These are phyloP conservation scores for Rhodotorula paludigena DNA, from an alignment of 768 basidiomycete genomes.

Conservation along the genomic window DNA sequence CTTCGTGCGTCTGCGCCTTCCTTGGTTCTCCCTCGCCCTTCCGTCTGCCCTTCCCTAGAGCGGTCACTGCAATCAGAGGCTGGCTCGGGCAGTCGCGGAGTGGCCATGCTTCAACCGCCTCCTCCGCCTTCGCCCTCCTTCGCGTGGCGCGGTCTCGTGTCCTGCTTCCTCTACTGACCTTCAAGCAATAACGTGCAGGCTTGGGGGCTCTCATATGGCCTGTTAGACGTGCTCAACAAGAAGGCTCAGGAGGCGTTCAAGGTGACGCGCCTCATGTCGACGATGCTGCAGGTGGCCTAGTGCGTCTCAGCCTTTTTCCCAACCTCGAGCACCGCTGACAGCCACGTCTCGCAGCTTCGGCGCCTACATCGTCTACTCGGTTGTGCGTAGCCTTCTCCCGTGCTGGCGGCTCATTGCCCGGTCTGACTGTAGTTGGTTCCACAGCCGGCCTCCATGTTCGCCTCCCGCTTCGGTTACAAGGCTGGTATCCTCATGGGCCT, in stretches of 20 bases:
- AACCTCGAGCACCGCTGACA: conserved; percentile 44
- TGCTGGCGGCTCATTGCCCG: conserved; percentile 42
- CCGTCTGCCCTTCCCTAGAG: too few relatives aligned
- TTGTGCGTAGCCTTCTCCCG: conserved; percentile 49
- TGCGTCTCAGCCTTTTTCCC: background rate
- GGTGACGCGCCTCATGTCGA: conserved; percentile 67
- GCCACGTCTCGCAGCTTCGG: conserved; percentile 62
- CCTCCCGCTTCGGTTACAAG: conserved; percentile 52
- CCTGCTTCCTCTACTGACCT: too few relatives aligned
- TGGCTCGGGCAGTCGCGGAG: too few relatives aligned
- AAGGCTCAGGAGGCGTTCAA: conserved; percentile 51
- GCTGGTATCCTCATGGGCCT: conserved; percentile 41
- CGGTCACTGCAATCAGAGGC: too few relatives aligned
- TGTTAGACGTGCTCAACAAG: conserved; percentile 54
- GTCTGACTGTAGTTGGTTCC: conserved; percentile 47
- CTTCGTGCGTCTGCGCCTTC: conserved; percentile 50
- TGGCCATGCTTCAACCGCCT: too few relatives aligned
- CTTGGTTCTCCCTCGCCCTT: background rate
- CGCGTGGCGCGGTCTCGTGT: too few relatives aligned
- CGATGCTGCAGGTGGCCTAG: conserved; percentile 69
- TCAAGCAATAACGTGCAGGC: too few relatives aligned
- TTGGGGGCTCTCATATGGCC: conserved; percentile 18
- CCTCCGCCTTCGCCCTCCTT: too few relatives aligned
- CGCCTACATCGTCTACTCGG: conserved; percentile 44
- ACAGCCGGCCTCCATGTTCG: conserved; percentile 50